phyloP scores from a whole-genome alignment of 1,284 basidiomycete species.

The Ceratobasidium sp. region DNA sequence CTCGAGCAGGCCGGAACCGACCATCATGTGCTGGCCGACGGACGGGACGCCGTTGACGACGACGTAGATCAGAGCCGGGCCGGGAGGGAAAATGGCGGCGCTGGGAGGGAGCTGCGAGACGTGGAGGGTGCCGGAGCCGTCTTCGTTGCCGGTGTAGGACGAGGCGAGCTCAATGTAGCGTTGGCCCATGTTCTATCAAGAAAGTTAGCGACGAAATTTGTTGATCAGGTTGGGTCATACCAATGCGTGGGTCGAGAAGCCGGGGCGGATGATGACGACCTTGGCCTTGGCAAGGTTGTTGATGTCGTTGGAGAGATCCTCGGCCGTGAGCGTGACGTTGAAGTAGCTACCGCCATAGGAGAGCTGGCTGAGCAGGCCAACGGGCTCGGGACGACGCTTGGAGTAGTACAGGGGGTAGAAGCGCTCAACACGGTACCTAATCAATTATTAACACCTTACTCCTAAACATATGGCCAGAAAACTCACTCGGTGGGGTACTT shows the following conservation, averaged over 20 bases:
- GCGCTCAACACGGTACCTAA: slow-evolving; percentile 88
- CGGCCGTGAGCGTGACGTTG: slow-evolving; percentile 56
- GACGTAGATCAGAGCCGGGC: slow-evolving; percentile 83
- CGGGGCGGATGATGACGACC: slow-evolving; percentile 81
- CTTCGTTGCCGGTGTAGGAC: slow-evolving; percentile 74
- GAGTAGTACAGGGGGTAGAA: slow-evolving; percentile 87
- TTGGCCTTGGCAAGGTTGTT: slow-evolving; percentile 76
- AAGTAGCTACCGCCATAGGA: slow-evolving; percentile 86
- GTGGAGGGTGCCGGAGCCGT: slow-evolving; percentile 75
- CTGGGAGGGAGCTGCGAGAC: slow-evolving; percentile 83
- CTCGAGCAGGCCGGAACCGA: slow-evolving; percentile 81
- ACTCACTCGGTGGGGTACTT: slow-evolving; percentile 75
- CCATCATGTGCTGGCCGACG: slow-evolving; percentile 73
- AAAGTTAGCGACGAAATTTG: no score
- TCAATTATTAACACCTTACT: slow-evolving; percentile 54
- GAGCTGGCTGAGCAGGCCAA: slow-evolving; percentile 73
- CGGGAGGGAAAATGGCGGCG: slow-evolving; percentile 83
- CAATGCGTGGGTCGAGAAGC: slow-evolving; percentile 93
- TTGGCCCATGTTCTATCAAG: slow-evolving; percentile 90
- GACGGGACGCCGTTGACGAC: slow-evolving; percentile 83
- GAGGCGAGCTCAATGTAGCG: slow-evolving; percentile 61
- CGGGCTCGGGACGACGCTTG: slow-evolving; percentile 70
- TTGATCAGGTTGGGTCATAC: slow-evolving; percentile 45
- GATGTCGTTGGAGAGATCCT: slow-evolving; percentile 71
- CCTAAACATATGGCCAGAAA: slow-evolving; percentile 56